phyloP scores from a whole-genome alignment of 345 rosid genomes.

The Ailanthus altissimus region DNA sequence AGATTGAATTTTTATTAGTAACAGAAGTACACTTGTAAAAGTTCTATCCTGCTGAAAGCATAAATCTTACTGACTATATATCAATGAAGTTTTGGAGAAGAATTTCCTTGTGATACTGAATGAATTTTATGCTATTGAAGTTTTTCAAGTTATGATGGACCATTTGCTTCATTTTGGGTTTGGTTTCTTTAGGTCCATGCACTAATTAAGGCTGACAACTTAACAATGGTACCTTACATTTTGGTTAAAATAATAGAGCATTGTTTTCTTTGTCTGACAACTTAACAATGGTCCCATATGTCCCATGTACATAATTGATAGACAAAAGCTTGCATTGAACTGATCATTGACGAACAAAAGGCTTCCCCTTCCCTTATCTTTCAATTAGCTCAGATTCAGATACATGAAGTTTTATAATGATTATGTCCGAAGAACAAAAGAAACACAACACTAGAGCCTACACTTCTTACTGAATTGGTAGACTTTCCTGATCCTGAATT shows the following conservation, averaged over 20 bases:
- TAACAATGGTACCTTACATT: not conserved
- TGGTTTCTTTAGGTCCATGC: not conserved
- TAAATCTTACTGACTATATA: too few species aligned
- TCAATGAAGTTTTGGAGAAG: too few species aligned
- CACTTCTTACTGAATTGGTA: not conserved
- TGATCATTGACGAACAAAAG: slow-evolving; percentile 3
- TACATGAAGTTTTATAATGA: not conserved
- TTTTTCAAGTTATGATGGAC: not conserved
- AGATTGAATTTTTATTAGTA: too few species aligned
- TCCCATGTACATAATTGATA: not conserved
- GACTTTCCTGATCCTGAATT: not conserved
- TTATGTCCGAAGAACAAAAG: not conserved
- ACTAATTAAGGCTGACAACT: not conserved
- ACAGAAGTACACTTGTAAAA: too few species aligned
- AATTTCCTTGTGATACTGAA: too few species aligned
- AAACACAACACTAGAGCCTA: not conserved
- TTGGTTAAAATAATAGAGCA: too few species aligned
- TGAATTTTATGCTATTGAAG: not conserved
- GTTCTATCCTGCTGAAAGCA: too few species aligned
- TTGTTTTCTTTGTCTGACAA: too few species aligned
- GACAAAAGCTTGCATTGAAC: slow-evolving; percentile 11
- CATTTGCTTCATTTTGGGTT: not conserved
- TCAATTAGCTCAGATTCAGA: not conserved
- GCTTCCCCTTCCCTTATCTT: not conserved
- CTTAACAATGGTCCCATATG: not conserved